Evolutionary conservation across 495 filamentous ascomycete genomes (phyloP).

Genomic region (Xylaria cubensis): DNA sequence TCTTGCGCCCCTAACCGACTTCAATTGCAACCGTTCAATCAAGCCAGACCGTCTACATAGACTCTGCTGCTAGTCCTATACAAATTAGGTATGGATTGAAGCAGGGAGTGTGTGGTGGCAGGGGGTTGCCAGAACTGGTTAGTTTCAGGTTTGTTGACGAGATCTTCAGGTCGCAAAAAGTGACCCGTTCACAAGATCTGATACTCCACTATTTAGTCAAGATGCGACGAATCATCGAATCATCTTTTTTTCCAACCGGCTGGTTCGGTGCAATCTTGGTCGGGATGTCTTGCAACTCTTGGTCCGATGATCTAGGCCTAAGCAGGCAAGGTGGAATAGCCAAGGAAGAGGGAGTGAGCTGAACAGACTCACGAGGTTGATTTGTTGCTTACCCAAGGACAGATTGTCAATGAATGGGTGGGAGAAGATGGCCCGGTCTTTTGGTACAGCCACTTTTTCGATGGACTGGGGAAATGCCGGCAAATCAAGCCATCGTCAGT

Average conservation of each 20-base stretch:
- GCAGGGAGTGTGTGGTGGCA: no score
- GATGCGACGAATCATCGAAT: not conserved
- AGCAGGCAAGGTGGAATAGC: not conserved
- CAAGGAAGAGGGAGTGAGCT: not conserved
- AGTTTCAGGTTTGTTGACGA: no score
- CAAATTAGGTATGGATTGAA: no score
- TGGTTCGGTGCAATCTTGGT: conserved; percentile 7
- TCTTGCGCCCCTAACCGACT: no score
- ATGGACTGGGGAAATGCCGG: not conserved
- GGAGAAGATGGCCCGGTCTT: not conserved
- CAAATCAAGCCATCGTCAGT: no score
- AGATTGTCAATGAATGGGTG: not conserved
- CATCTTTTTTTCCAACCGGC: conserved; percentile 8
- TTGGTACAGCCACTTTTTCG: not conserved
- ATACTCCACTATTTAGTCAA: not conserved
- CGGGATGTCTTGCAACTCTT: not conserved
- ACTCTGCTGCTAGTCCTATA: no score
- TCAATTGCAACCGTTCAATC: no score
- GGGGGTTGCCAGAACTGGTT: no score
- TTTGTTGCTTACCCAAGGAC: not conserved
- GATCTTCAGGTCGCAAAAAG: no score
- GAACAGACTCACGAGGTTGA: conserved; percentile 4
- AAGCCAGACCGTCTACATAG: no score
- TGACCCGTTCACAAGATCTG: no score
- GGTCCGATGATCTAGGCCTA: not conserved